Percentiles rank a stretch among this genome's conserved stretches.
These are phyloP conservation scores for Mortierella sp. DNA, from an alignment of 371 early-diverging fungal genomes.

Conservation along the genomic window DNA sequence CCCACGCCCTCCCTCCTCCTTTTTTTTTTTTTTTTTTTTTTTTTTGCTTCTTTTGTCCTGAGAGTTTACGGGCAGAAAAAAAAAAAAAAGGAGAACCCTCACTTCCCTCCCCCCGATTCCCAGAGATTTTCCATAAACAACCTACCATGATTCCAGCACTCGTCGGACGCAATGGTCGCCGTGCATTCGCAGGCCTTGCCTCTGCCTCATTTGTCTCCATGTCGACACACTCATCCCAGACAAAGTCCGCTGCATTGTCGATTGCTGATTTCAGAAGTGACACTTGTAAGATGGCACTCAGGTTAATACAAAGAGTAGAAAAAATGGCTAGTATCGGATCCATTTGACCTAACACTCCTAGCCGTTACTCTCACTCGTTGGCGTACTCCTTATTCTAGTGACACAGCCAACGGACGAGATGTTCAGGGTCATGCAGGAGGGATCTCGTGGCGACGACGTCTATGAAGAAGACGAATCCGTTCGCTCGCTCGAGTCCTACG, in stretches of 20 bases:
- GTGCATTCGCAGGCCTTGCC: too few species aligned
- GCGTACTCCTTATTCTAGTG: conserved; percentile 52
- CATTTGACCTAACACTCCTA: neutral
- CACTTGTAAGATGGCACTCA: conserved; percentile 49
- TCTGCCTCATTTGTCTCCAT: too few species aligned
- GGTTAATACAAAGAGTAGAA: neutral
- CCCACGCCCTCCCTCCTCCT: too few species aligned
- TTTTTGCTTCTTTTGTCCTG: too few species aligned
- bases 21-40: too few species aligned
- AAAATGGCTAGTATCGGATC: neutral
- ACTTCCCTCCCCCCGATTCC: too few species aligned
- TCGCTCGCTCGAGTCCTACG: conserved; percentile 70
- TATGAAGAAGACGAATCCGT: conserved; percentile 82
- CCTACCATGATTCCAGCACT: too few species aligned
- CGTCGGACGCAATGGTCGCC: too few species aligned
- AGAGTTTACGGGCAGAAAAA: too few species aligned
- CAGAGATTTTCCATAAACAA: too few species aligned
- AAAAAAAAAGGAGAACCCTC: too few species aligned
- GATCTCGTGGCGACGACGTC: conserved; percentile 88
- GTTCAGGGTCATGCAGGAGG: conserved; percentile 78
- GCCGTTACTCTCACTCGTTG: neutral
- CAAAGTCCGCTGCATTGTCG: neutral
- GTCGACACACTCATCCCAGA: neutral
- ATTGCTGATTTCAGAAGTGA: conserved; percentile 69
- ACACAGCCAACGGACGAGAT: conserved; percentile 88